A percentile compares a stretch with the other conserved stretches of the same genome.
phyloP scores from a whole-genome alignment of 2,329 filamentous ascomycete species.

The Aspergillus brasiliensis region DNA sequence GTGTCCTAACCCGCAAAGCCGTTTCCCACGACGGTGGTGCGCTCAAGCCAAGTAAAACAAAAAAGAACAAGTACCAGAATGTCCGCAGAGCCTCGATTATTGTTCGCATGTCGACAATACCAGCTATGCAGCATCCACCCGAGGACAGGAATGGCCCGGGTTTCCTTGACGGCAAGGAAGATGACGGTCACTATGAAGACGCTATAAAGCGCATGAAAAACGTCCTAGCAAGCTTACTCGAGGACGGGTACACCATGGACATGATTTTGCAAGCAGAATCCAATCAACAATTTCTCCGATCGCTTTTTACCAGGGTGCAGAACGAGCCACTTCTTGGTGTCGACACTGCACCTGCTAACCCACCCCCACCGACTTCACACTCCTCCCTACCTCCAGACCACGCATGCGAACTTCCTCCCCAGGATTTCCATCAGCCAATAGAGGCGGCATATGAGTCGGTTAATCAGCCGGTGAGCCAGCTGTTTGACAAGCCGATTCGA shows the following conservation, averaged over 20 bases:
- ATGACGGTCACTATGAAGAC: slow-evolving; percentile 2
- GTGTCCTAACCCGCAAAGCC: slow-evolving; percentile 4
- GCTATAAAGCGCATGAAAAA: slow-evolving; percentile 7
- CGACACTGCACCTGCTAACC: not conserved
- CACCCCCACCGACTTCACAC: not conserved
- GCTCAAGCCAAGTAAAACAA: not conserved
- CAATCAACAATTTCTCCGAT: slow-evolving; percentile 6
- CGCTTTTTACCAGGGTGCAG: slow-evolving; percentile 2
- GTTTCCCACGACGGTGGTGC: not conserved
- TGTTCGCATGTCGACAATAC: slow-evolving; percentile 2
- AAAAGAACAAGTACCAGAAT: not conserved
- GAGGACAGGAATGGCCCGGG: not conserved
- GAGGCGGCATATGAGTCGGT: not conserved
- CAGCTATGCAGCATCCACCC: not conserved
- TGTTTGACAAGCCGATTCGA: not conserved
- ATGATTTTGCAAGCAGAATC: slow-evolving; percentile 2
- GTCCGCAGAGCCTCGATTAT: slow-evolving; percentile 5
- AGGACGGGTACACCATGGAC: slow-evolving; percentile 7
- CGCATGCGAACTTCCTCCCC: not conserved
- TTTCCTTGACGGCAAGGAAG: not conserved
- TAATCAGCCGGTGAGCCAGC: not conserved
- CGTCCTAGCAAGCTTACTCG: not conserved
- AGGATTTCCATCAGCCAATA: not conserved
- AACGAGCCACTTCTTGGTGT: slow-evolving; percentile 8
- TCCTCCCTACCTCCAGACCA: not conserved